phyloP scores from a whole-genome alignment of 2,329 filamentous ascomycete species.

The Colletotrichum plurivorum region DNA sequence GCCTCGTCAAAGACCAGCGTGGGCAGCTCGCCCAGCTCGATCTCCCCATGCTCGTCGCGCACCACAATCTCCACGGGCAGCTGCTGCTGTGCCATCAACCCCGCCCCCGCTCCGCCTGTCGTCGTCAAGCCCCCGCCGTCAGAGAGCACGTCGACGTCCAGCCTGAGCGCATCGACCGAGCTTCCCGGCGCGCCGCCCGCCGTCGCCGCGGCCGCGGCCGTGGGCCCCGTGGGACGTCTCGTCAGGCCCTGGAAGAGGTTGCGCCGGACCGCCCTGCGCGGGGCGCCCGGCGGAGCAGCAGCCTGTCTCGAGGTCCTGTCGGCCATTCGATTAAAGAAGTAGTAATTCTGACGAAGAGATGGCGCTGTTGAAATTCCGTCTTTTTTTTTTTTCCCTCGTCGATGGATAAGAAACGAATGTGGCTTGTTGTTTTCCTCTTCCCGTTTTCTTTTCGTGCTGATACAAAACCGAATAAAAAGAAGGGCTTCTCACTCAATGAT shows the following conservation, averaged over 20 bases:
- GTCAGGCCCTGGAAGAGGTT: conserved; percentile 74
- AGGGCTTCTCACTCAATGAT: not conserved
- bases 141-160: conserved; percentile 61
- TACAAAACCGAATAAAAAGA: not conserved
- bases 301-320: conserved; percentile 31
- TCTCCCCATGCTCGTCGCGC: conserved; percentile 73
- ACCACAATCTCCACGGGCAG: conserved; percentile 70
- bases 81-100: not conserved
- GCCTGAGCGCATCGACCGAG: conserved; percentile 62
- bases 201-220: conserved; percentile 39
- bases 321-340: conserved; percentile 26
- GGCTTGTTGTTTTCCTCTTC: not conserved
- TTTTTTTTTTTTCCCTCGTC: no score
- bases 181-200: conserved; percentile 42
- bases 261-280: conserved; percentile 55
- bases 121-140: conserved; percentile 44
- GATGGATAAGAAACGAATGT: no score
- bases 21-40: conserved; percentile 71
- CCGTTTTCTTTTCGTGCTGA: conserved; percentile 4
- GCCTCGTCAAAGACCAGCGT: conserved; percentile 67
- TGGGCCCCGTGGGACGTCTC: conserved; percentile 65
- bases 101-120: no score
- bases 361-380: no score
- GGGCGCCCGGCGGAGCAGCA: conserved; percentile 29
- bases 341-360: not conserved